A percentile compares a stretch with the other conserved stretches of the same genome.
phyloP scores from a whole-genome alignment of 768 basidiomycete genomes.

The Panus rudis region DNA sequence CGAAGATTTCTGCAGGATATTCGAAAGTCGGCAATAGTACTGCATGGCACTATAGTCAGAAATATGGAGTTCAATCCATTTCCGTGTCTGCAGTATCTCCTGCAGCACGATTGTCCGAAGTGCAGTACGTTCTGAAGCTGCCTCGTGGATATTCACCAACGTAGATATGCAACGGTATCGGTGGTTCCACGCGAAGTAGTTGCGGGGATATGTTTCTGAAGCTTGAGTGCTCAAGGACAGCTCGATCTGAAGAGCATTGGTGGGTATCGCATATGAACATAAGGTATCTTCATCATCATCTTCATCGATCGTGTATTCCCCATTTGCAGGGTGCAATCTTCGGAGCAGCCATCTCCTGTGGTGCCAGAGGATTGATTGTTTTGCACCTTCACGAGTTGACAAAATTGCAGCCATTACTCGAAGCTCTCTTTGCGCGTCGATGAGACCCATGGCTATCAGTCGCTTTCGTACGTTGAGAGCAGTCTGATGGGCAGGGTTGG shows the following conservation, averaged over 20 bases:
- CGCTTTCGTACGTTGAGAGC: constrained; percentile 56
- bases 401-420: constrained; percentile 38
- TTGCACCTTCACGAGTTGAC: constrained; percentile 47
- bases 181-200: constrained; percentile 71
- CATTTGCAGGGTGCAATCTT: constrained; percentile 19
- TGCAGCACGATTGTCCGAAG: constrained; percentile 24
- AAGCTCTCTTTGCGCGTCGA: constrained; percentile 42
- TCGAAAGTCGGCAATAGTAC: constrained; percentile 28
- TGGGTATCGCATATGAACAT: constrained; percentile 21
- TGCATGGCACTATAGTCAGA: constrained; percentile 64
- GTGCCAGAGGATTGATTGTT: constrained; percentile 64
- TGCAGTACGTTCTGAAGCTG: constrained; percentile 8
- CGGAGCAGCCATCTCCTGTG: constrained; percentile 62
- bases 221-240: constrained; percentile 39
- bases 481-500: constrained; percentile 65
- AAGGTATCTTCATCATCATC: constrained; percentile 13
- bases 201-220: constrained; percentile 60
- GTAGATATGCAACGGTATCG: constrained; percentile 42
- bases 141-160: constrained; percentile 16
- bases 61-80: constrained; percentile 58
- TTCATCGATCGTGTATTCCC: neutral
- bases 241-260: constrained; percentile 36
- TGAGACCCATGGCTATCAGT: constrained; percentile 32
- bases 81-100: constrained; percentile 31
- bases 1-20: neutral